Evolutionary conservation across 1,284 basidiomycete species (phyloP).

Genomic region (Irpex lacteus): DNA sequence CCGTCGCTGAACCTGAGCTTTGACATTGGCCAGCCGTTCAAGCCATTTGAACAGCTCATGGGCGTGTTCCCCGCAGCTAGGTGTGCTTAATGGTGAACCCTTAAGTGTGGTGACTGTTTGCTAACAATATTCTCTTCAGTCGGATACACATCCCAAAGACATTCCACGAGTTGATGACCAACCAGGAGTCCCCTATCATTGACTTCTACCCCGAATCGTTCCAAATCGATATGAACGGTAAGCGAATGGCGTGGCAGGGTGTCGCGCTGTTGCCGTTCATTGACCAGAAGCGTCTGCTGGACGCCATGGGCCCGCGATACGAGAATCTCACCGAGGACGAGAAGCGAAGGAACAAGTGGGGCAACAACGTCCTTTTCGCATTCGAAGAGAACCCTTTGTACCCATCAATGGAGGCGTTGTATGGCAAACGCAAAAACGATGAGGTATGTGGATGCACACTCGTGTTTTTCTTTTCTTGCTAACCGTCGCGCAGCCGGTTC

Average conservation of each 20-base stretch:
- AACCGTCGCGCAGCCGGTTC: constrained; percentile 47
- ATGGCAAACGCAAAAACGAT: constrained; percentile 82
- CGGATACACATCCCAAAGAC: constrained; percentile 83
- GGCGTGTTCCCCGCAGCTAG: constrained; percentile 95
- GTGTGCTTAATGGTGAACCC: constrained; percentile 36
- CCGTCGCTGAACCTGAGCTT: constrained; percentile 80
- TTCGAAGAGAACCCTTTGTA: constrained; percentile 83
- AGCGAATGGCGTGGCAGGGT: constrained; percentile 99
- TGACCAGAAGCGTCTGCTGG: constrained; percentile 80
- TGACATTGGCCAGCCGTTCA: constrained; percentile 84
- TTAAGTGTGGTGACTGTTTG: neutral
- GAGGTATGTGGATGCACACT: constrained; percentile 53
- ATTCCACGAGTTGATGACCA: constrained; percentile 89
- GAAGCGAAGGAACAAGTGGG: constrained; percentile 80
- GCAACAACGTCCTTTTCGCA: constrained; percentile 85
- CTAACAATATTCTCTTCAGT: constrained; percentile 40
- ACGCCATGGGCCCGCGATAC: constrained; percentile 80
- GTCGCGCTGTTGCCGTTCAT: constrained; percentile 97
- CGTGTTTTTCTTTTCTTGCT: constrained; percentile 7
- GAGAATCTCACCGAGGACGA: constrained; percentile 80
- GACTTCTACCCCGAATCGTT: constrained; percentile 96
- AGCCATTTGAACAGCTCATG: constrained; percentile 97
- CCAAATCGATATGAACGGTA: constrained; percentile 99
- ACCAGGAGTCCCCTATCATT: constrained; percentile 87
- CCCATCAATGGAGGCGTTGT: constrained; percentile 84